Conservation (phyloP, 768 basidiomycete genomes). For the Xerocomus potaroensis region DNA sequence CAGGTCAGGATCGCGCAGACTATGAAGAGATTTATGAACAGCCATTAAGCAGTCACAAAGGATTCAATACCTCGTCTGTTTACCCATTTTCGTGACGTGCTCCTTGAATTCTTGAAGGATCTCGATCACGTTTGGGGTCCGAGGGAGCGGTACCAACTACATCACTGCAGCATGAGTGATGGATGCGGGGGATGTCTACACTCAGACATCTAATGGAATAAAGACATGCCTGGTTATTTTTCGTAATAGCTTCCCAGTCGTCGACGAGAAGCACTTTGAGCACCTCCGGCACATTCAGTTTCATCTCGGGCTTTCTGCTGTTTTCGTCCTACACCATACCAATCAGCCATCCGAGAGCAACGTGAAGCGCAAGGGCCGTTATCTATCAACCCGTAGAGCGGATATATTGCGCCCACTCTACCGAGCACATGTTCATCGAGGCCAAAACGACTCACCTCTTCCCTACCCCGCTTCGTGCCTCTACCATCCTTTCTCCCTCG, state of each 20-base stretch:
- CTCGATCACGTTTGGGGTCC: slow-evolving; percentile 71
- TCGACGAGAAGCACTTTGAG: slow-evolving; percentile 89
- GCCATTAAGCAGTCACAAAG: neutral
- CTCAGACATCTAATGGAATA: neutral
- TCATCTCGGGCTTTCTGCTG: slow-evolving; percentile 81
- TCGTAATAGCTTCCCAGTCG: slow-evolving; percentile 97
- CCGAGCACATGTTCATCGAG: too few relatives aligned
- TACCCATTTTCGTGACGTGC: slow-evolving; percentile 46
- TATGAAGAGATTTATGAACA: slow-evolving; percentile 22
- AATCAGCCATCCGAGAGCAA: slow-evolving; percentile 1
- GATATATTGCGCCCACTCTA: neutral
- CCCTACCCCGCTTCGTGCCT: slow-evolving; percentile 67
- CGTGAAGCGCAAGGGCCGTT: neutral
- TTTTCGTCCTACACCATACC: slow-evolving; percentile 58
- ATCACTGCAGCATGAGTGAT: neutral
- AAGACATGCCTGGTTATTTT: slow-evolving; percentile 74
- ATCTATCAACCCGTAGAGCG: neutral
- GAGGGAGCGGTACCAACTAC: slow-evolving; percentile 84
- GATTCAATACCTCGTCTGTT: slow-evolving; percentile 43
- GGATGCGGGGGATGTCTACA: neutral
- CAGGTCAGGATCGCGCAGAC: slow-evolving; percentile 63
- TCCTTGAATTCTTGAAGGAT: slow-evolving; percentile 75
- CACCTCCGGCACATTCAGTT: slow-evolving; percentile 83
- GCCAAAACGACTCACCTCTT: slow-evolving; percentile 56
- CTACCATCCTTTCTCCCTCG: slow-evolving; percentile 55